These are phyloP conservation scores for Torulaspora gathmanii DNA, from an alignment of 805 yeast genomes.

Conservation along the genomic window DNA sequence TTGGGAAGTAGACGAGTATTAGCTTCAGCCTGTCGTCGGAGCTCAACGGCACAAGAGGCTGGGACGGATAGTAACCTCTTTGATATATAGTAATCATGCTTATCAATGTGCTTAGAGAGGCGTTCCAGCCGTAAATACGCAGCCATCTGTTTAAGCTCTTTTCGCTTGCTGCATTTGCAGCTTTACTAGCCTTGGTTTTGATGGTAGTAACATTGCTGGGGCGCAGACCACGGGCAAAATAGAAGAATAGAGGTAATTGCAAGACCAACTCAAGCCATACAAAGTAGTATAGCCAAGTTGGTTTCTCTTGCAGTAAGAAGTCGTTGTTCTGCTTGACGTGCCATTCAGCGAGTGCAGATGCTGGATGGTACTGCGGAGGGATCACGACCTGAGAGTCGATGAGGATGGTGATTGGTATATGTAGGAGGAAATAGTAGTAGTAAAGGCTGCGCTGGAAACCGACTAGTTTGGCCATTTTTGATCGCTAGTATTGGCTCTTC, in stretches of 20 bases:
- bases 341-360: constrained; percentile 46
- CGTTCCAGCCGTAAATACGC: constrained; percentile 74
- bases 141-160: constrained; percentile 33
- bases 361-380: constrained; percentile 48
- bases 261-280: constrained; percentile 66
- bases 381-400: constrained; percentile 72
- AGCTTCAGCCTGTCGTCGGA: constrained; percentile 20
- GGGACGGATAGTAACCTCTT: constrained; percentile 27
- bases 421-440: constrained; percentile 52
- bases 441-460: constrained; percentile 36
- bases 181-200: constrained; percentile 9
- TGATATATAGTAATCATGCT: constrained; percentile 54
- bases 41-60: constrained; percentile 14
- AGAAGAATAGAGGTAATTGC: constrained; percentile 75
- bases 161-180: constrained; percentile 6
- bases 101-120: constrained; percentile 69
- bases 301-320: constrained; percentile 53
- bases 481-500: not conserved
- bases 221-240: constrained; percentile 21
- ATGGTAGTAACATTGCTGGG: constrained; percentile 8
- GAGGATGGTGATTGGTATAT: constrained; percentile 68
- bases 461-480: constrained; percentile 9
- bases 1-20: constrained; percentile 30
- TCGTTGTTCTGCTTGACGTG: constrained; percentile 69
- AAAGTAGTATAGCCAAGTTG: constrained; percentile 69